Conservation (phyloP, 2,329 filamentous ascomycete species). For the Pseudogymnoascus sp. region DNA sequence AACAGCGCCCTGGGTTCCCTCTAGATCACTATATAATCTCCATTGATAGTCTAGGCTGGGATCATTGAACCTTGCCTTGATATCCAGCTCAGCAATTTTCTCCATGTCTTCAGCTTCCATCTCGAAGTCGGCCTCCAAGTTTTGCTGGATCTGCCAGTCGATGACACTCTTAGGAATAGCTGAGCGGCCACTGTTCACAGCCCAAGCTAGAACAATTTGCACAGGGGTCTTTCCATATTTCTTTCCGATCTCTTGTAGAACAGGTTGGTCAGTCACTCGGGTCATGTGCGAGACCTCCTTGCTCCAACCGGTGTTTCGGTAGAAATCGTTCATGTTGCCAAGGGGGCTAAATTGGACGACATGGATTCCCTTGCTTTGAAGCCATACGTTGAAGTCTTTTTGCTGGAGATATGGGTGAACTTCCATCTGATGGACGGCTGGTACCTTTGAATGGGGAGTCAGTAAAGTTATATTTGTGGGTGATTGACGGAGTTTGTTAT, state of each 20-base stretch:
- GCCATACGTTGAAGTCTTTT: constrained; percentile 20
- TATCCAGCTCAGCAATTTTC: constrained; percentile 29
- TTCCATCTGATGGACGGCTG: constrained; percentile 25
- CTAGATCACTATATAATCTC: constrained; percentile 23
- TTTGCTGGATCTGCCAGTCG: constrained; percentile 28
- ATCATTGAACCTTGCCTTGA: constrained; percentile 22
- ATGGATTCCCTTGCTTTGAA: constrained; percentile 26
- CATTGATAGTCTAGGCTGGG: constrained; percentile 20
- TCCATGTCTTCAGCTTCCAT: constrained; percentile 43
- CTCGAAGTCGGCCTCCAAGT: constrained; percentile 20
- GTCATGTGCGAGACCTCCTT: constrained; percentile 26
- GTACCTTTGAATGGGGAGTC: constrained; percentile 10
- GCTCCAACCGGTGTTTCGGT: constrained; percentile 26
- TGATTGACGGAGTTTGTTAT: neutral
- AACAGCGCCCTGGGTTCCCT: constrained; percentile 17
- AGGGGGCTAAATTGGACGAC: constrained; percentile 31
- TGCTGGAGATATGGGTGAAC: constrained; percentile 24
- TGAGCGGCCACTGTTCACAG: constrained; percentile 26
- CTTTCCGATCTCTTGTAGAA: constrained; percentile 22
- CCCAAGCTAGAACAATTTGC: constrained; percentile 31
- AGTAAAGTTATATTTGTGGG: neutral
- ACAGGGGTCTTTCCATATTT: constrained; percentile 28
- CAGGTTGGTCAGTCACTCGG: constrained; percentile 24
- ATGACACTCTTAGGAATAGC: constrained; percentile 33
- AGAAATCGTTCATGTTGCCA: constrained; percentile 30